These are phyloP conservation scores for Sclerotinia borealis DNA, from an alignment of 2,329 filamentous ascomycete species.

Conservation along the genomic window DNA sequence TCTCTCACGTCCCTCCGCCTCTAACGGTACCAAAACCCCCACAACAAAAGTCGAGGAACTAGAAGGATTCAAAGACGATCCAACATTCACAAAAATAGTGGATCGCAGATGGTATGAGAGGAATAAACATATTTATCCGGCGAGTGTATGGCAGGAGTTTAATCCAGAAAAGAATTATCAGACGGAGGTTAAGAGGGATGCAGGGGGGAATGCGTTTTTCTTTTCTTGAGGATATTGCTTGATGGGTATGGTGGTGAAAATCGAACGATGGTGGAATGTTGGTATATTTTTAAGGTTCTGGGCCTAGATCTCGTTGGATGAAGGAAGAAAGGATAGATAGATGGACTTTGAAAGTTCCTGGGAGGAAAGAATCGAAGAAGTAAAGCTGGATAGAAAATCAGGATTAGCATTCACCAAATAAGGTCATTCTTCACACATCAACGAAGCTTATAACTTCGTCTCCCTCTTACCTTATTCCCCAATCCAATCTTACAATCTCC, in stretches of 20 bases:
- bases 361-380: too few species aligned
- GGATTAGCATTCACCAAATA: neutral
- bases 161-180: constrained; percentile 84
- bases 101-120: constrained; percentile 94
- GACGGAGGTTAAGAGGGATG: constrained; percentile 71
- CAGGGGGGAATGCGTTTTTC: constrained; percentile 90
- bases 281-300: neutral
- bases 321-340: neutral
- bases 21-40: constrained; percentile 32
- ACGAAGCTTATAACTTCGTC: too few species aligned
- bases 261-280: neutral
- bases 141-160: constrained; percentile 92
- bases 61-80: constrained; percentile 75
- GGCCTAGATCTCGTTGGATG: neutral
- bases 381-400: neutral
- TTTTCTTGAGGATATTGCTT: constrained; percentile 45
- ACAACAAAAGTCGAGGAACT: constrained; percentile 37
- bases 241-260: neutral
- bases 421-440: too few species aligned
- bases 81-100: constrained; percentile 83
- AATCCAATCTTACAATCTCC: too few species aligned
- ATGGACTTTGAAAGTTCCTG: neutral
- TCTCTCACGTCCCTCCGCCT: constrained; percentile 32
- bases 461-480: neutral
- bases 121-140: constrained; percentile 97